These are phyloP conservation scores for Fragaria iinumae DNA, from an alignment of 306 rosid genomes.

Conservation along the genomic window DNA sequence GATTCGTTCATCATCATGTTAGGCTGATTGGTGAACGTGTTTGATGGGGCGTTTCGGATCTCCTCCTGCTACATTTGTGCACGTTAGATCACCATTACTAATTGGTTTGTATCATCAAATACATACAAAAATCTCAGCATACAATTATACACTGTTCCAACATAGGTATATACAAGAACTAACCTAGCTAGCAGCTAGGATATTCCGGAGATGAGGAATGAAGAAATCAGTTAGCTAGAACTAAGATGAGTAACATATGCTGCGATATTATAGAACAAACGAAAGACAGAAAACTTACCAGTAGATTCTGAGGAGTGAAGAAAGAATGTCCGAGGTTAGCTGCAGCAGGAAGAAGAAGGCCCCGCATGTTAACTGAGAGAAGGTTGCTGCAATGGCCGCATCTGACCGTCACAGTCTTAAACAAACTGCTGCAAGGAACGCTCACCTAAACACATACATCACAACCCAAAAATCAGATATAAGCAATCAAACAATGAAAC, in stretches of 20 bases:
- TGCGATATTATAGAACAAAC: neutral
- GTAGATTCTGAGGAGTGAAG: conserved; percentile 66
- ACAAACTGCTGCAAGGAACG: conserved; percentile 82
- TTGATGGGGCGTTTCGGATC: conserved; percentile 65
- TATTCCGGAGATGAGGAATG: neutral
- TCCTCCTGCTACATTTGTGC: conserved; percentile 57
- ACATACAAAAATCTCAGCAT: neutral
- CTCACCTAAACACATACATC: conserved; percentile 56
- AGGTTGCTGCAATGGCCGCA: conserved; percentile 98
- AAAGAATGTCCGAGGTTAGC: conserved; percentile 56
- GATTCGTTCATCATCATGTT: conserved; percentile 45
- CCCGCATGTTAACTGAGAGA: conserved; percentile 81
- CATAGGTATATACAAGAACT: neutral
- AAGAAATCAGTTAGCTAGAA: neutral
- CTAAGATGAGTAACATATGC: neutral
- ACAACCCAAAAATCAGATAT: neutral
- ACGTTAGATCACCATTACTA: neutral
- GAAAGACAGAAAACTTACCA: conserved; percentile 34
- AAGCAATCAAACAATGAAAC: neutral
- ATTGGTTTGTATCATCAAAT: neutral
- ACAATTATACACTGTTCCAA: conserved; percentile 20
- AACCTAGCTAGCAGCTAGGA: neutral
- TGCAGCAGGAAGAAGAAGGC: conserved; percentile 52
- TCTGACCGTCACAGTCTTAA: conserved; percentile 89
- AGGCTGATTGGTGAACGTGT: conserved; percentile 59